Percentiles rank a stretch among this genome's conserved stretches.
Conservation (phyloP, 1,284 basidiomycete genomes). For the Omphalotus olearius region DNA sequence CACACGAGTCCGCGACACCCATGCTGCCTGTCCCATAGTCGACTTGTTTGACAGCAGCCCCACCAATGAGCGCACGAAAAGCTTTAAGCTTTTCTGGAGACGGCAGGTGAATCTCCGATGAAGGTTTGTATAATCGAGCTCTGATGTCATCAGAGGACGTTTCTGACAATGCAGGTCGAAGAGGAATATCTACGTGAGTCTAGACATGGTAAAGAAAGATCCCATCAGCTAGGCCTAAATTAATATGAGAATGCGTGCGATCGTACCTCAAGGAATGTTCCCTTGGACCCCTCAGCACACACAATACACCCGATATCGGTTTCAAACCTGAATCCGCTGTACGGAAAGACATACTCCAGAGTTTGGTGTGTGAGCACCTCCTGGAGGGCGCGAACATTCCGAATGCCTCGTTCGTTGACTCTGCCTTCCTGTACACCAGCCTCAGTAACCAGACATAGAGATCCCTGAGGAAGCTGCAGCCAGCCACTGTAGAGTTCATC, state of each 20-base stretch:
- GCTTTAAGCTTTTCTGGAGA: conserved; percentile 37
- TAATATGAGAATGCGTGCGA: not conserved
- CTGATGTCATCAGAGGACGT: conserved; percentile 12
- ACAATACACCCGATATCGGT: conserved; percentile 71
- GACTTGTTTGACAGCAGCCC: conserved; percentile 33
- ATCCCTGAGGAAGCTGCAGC: conserved; percentile 68
- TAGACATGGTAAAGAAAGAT: conserved; percentile 21
- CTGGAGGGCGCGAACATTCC: conserved; percentile 69
- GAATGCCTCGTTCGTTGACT: conserved; percentile 61
- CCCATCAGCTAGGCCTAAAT: not conserved
- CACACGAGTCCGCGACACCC: conserved; percentile 44
- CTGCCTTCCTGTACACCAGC: conserved; percentile 62
- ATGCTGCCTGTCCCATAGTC: not conserved
- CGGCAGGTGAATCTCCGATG: conserved; percentile 40
- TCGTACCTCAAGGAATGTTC: conserved; percentile 60
- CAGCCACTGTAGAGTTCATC: conserved; percentile 74
- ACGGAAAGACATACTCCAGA: conserved; percentile 80
- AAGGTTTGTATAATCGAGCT: conserved; percentile 43
- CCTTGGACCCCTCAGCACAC: conserved; percentile 62
- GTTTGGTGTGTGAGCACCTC: conserved; percentile 66
- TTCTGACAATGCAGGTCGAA: conserved; percentile 30
- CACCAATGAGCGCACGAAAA: conserved; percentile 53
- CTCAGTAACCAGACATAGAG: conserved; percentile 66
- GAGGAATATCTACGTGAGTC: conserved; percentile 52
- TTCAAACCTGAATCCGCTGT: conserved; percentile 69